Evolutionary conservation across 345 rosid species (phyloP).

Genomic region (Conringia planisiliqua): DNA sequence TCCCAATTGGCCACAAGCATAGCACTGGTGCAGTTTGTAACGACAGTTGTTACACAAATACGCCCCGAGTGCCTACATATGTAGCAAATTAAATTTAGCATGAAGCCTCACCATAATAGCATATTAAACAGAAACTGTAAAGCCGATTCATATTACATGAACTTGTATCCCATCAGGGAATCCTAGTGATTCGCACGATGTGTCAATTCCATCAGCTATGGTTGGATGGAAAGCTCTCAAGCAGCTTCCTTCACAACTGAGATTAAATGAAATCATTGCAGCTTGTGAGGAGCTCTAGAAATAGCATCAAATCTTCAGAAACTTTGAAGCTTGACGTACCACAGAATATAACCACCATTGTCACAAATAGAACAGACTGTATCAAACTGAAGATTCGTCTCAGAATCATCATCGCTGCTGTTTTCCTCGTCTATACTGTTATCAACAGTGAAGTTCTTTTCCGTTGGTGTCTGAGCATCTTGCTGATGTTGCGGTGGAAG

Average conservation of each 20-base stretch:
- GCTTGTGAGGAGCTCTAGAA: neutral
- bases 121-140: constrained; percentile 3
- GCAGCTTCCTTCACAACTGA: constrained; percentile 71
- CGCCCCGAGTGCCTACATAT: constrained; percentile 43
- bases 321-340: constrained; percentile 41
- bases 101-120: constrained; percentile 1
- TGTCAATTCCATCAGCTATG: constrained; percentile 33
- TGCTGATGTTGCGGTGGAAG: constrained; percentile 2
- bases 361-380: constrained; percentile 72
- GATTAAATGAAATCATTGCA: neutral
- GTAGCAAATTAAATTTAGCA: constrained; percentile 11
- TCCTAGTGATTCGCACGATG: constrained; percentile 57
- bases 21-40: constrained; percentile 62
- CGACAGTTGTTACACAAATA: constrained; percentile 57
- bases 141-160: constrained; percentile 42
- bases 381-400: constrained; percentile 34
- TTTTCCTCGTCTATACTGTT: constrained; percentile 31
- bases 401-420: constrained; percentile 26
- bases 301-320: neutral
- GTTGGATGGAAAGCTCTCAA: constrained; percentile 74
- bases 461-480: constrained; percentile 13
- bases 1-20: constrained; percentile 64
- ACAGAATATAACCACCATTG: constrained; percentile 57
- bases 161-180: constrained; percentile 35
- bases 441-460: constrained; percentile 33